phyloP scores from a whole-genome alignment of 75 land plant genomes.

The Adiantum capillusveneris region DNA sequence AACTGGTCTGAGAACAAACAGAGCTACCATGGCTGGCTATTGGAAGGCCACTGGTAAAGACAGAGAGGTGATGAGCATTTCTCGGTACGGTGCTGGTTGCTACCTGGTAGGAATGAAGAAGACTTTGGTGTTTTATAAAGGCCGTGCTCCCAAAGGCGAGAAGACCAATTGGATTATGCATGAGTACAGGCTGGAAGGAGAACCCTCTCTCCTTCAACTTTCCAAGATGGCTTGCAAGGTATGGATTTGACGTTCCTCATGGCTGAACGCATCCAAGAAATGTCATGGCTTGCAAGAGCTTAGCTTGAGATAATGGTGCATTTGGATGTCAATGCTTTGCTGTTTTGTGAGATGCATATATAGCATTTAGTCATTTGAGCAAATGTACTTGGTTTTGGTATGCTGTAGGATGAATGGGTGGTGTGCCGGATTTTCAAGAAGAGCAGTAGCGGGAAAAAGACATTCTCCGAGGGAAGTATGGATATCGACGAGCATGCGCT shows the following conservation, averaged over 20 bases:
- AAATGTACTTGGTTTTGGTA: background rate
- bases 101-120: slow-evolving; percentile 37
- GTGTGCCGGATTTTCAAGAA: slow-evolving; percentile 23
- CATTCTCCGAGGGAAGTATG: no score
- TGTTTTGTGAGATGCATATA: no score
- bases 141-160: slow-evolving; percentile 47
- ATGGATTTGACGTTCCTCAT: background rate
- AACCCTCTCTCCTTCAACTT: slow-evolving; percentile 13
- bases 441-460: background rate
- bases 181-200: slow-evolving; percentile 37
- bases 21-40: no score
- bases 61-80: no score
- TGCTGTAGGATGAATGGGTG: slow-evolving; percentile 24
- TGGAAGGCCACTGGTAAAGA: no score
- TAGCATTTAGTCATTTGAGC: background rate
- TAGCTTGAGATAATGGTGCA: no score
- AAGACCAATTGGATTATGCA: slow-evolving; percentile 50
- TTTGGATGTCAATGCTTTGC: no score
- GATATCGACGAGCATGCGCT: no score
- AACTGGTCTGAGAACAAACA: no score
- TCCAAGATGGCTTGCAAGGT: slow-evolving; percentile 25
- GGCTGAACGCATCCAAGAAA: background rate
- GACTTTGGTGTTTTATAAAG: slow-evolving; percentile 46
- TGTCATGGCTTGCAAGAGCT: no score
- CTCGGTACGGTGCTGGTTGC: no score